Evolutionary conservation across 768 basidiomycete genomes (phyloP).

Genomic region (Cystobasidium tubakii): DNA sequence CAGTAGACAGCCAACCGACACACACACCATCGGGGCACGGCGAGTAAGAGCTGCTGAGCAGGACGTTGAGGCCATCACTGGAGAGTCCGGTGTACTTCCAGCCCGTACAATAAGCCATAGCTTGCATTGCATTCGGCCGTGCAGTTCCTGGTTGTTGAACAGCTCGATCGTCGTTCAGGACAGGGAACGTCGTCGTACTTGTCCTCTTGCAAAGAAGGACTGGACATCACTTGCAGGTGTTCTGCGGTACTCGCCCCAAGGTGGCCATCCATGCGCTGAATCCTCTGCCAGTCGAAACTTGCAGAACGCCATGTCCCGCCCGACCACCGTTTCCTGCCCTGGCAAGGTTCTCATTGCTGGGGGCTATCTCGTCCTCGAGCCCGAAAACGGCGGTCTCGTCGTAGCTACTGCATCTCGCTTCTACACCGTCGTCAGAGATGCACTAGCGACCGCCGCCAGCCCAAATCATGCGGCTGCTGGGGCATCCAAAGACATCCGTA

Average conservation of each 20-base stretch:
- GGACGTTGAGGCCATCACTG: too few species aligned
- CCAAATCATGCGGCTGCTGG: neutral
- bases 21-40: too few species aligned
- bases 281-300: neutral
- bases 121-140: too few species aligned
- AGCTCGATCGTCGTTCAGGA: too few species aligned
- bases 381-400: slow-evolving; percentile 73
- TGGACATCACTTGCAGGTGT: neutral
- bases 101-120: too few species aligned
- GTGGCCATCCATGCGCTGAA: neutral
- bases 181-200: too few species aligned
- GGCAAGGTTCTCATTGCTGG: slow-evolving; percentile 94
- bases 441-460: neutral
- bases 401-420: slow-evolving; percentile 90
- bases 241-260: too few species aligned
- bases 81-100: too few species aligned
- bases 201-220: too few species aligned
- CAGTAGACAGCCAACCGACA: neutral
- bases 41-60: too few species aligned
- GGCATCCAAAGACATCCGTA: slow-evolving; percentile 41
- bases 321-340: slow-evolving; percentile 77
- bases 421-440: slow-evolving; percentile 64
- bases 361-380: slow-evolving; percentile 93
- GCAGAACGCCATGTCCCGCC: neutral
- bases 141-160: too few species aligned